Evolutionary conservation across 768 basidiomycete species (phyloP).

Genomic region (Leccinum truebloodii): DNA sequence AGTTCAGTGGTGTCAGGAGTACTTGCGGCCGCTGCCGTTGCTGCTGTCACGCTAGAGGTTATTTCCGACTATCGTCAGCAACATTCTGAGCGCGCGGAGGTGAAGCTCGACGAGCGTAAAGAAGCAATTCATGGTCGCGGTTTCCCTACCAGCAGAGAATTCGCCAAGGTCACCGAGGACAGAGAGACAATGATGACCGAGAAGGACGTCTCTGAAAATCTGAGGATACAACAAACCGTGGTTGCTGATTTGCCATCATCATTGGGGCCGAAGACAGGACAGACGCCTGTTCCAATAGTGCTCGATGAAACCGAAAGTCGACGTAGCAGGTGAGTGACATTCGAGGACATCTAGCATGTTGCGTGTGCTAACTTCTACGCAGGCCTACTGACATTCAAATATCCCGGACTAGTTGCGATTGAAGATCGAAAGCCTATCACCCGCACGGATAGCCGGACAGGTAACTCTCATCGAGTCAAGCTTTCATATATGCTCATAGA

Average conservation of each 20-base stretch:
- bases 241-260: background rate
- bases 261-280: background rate
- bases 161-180: background rate
- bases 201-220: background rate
- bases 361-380: background rate
- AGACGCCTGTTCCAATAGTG: background rate
- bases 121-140: background rate
- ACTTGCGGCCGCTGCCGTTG: constrained; percentile 14
- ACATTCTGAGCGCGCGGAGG: background rate
- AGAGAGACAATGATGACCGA: background rate
- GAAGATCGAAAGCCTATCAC: background rate
- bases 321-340: constrained; percentile 3
- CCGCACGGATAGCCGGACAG: background rate
- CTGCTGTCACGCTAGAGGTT: constrained; percentile 15
- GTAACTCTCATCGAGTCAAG: background rate
- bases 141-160: background rate
- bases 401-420: background rate
- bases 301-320: background rate
- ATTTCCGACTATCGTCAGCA: constrained; percentile 9
- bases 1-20: constrained; percentile 13
- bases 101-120: background rate
- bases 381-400: constrained; percentile 1
- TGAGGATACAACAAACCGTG: background rate
- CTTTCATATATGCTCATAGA: background rate
- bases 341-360: background rate